Base-by-base conservation (phyloP, 2,329 filamentous ascomycete genomes). In the Plectosphaerella plurivora region DNA sequence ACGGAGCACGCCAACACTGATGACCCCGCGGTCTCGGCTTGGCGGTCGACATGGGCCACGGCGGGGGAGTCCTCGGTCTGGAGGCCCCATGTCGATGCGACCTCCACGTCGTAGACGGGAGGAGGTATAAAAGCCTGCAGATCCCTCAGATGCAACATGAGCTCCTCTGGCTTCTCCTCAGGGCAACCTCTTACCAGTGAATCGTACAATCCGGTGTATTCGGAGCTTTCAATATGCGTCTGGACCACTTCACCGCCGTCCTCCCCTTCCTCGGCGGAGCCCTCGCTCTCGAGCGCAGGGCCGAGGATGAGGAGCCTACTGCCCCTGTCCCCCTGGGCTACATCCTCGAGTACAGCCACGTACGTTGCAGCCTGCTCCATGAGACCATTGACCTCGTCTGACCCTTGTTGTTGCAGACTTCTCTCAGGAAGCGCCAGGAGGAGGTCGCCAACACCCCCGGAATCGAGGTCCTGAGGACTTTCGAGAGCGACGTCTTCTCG, bases 401-500 rank as follows among this genome's bases (percentile, higher is more conserved):
- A 33, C 28, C 28, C 28, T 33, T 33, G 28, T 33, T 33, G 3
- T 33, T 10, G 9, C 12, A 51, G 22, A 20, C n/a, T 9, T 20
- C 18, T 22, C 20, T 46, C 45, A 6, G 54, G 28, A 49, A 7
- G 10, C 28, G 37, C 20, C 16, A 53, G 51, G 51, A 55, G n/a
- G 53, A 49, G 5, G 56, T 49, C 28, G 25, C 42, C 1, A 47
- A 20, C 4, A 50, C 41, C 41, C 41, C 41, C 41, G 41, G 46
- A 22, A 51, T 56, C 49, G 20, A 8, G 22, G 45, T 56, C 7
- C 25, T 57, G 14, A 52, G 50, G 45, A 41, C 8, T 3, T 57
- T 51, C 22, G 45, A 51, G 45, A 56, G 51, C 39, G 65, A 69
- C 47, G 54, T 71, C 41, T 73, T 73, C 45, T 61, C 58, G 9